Base-by-base conservation (phyloP, 2,329 filamentous ascomycete genomes). In the Macrophomina phaseolina region DNA sequence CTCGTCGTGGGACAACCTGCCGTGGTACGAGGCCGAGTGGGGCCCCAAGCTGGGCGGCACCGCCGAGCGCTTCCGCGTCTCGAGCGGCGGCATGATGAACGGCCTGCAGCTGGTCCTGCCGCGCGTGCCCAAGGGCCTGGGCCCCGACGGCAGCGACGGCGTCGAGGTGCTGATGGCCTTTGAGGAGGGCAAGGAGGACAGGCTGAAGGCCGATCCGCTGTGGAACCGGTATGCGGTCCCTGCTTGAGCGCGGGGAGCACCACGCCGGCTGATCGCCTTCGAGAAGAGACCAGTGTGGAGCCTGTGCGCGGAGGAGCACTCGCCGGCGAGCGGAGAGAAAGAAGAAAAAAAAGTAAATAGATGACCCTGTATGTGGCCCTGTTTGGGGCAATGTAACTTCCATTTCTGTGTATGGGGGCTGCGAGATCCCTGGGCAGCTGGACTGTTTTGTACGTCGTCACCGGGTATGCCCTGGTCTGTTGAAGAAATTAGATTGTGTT, bases 21-120 rank as follows among this genome's bases (percentile, higher is more conserved):
- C 42, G 2, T 49, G 36, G n/a, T 62, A 62, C 58, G 30, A 16
- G 4, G 32, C 42, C 8, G 58, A 49, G 30, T 62, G 58, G 58
- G 58, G 58, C 6, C 1, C 4, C 1, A 11, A 9, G 45, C 32
- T 62, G 2, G 46, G 42, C 14, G 55, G 58, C 30, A n/a, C 4
- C 16, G 48, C 42, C 58, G 58, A 62, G 42, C 42, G 58, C 30
- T 5, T 38, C 30, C 16, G 58, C 12, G 38, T 32, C 9, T 30
- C 18, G 6, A 14, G 30, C 5, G 30, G 38, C 28, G 58, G 42
- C n/a, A 16, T 62, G n/a, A 11, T 62, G 58, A 62, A 62, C 2
- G 58, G 58, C 30, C 16, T 49, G 30, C 58, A 62, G 30, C n/a
- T 62, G 58, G 18, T 62, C 6, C 6, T 62, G 58, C 58, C 58